Base-by-base conservation (phyloP, 352 stramenopile species). In the Stramenopiles sp. region DNA sequence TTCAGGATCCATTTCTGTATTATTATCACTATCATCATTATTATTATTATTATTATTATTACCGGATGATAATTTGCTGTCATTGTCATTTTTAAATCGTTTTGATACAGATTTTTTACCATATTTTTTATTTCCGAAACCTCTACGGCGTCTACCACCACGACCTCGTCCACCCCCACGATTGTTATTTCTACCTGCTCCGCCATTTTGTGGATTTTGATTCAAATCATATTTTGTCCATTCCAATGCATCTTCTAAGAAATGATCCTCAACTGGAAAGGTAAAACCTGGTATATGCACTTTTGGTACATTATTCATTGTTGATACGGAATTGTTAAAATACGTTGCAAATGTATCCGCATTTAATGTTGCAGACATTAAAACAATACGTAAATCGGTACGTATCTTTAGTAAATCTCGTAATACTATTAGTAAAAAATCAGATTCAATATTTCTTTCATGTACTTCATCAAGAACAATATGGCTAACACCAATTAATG, bases 331-430 rank as follows among this genome's bases (percentile, higher is more conserved):
- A n/a, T n/a, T n/a, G n/a, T n/a, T n/a, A 81, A 97, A 98, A 81
- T 97, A 98, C 43, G 84, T 84, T 7, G 88, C 86, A 80, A 98
- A 91, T 78, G 96, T 96, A 32, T 96, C 87, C 0, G 92, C 91
- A 77, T 97, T 91, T 63, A 98, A 94, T 1, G 94, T 98, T 1
- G 94, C 94, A 80, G 88, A 95, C 94, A 98, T 98, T 1, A 97
- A 83, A 43, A 97, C 89, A 0, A 97, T 83, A 82, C 93, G 91
- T 29, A 97, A 86, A 80, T 95, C 84, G 23, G 86, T 86, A 30
- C 89, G 86, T 74, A 87, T 85, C 0, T 95, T 84, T 69, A 98
- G 89, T 29, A 88, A 80, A 82, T 88, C 94, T 13, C 13, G 4
- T 83, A 98, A 87, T 73, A 95, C 81, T 81, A 98, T 97, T 32